phyloP scores from a whole-genome alignment of 2,329 filamentous ascomycete species.

The Fulvia fulva region DNA sequence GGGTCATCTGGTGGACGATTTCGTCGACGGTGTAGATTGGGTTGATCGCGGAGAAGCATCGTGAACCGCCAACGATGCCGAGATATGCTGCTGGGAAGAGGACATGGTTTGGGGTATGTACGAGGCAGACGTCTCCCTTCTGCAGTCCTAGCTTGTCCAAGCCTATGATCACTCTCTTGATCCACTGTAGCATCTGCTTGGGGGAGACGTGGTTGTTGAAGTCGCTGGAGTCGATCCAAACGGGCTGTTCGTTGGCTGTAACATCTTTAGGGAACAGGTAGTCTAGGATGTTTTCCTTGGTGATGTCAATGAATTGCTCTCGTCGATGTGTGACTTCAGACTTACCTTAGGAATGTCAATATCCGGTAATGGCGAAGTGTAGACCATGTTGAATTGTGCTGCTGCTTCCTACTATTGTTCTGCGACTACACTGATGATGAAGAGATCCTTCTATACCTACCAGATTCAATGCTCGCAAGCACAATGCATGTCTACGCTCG shows the following conservation, averaged over 20 bases:
- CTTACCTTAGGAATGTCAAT: constrained; percentile 28
- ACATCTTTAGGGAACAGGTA: constrained; percentile 36
- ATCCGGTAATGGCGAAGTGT: constrained; percentile 23
- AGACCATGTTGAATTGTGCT: constrained; percentile 20
- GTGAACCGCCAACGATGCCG: constrained; percentile 51
- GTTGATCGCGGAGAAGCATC: constrained; percentile 53
- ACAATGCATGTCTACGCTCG: background rate
- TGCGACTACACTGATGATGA: background rate
- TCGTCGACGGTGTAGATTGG: constrained; percentile 51
- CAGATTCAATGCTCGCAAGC: background rate
- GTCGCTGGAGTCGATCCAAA: constrained; percentile 54
- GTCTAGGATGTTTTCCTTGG: constrained; percentile 36
- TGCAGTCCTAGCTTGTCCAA: constrained; percentile 46
- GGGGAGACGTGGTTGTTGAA: constrained; percentile 47
- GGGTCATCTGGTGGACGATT: constrained; percentile 47
- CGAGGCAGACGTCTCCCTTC: constrained; percentile 51
- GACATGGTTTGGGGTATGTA: constrained; percentile 54
- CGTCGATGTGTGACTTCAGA: background rate
- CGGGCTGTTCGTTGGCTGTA: constrained; percentile 42
- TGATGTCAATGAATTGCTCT: background rate
- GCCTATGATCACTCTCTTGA: constrained; percentile 50
- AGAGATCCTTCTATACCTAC: background rate
- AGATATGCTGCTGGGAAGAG: constrained; percentile 54
- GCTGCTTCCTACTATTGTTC: background rate
- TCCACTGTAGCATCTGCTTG: constrained; percentile 48